A percentile compares a stretch with the other conserved stretches of the same genome.
These are phyloP conservation scores for Hebeloma cylindrosporum DNA, from an alignment of 768 basidiomycete species.

Conservation along the genomic window DNA sequence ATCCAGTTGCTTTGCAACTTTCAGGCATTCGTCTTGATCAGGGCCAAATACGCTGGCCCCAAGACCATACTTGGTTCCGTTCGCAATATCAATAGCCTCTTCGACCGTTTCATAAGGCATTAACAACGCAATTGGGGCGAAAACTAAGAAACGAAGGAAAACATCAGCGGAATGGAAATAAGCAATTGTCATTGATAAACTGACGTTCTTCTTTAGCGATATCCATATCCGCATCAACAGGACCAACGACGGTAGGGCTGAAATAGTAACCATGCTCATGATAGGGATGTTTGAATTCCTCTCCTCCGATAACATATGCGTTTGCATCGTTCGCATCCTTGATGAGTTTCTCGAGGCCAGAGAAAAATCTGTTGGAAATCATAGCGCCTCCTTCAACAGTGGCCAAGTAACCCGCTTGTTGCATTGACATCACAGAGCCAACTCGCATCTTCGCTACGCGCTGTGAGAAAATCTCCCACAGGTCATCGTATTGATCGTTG, in stretches of 20 bases:
- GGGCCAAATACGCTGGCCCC: constrained; percentile 95
- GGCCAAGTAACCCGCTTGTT: constrained; percentile 65
- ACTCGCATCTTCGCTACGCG: constrained; percentile 69
- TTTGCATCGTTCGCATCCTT: constrained; percentile 67
- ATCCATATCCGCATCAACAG: constrained; percentile 66
- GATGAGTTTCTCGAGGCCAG: constrained; percentile 66
- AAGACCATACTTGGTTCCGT: constrained; percentile 84
- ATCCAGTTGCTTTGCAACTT: constrained; percentile 79
- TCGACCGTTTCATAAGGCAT: constrained; percentile 83
- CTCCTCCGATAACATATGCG: constrained; percentile 66
- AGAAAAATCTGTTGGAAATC: constrained; percentile 75
- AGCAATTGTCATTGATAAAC: no score
- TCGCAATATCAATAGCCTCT: constrained; percentile 86
- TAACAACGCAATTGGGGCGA: constrained; percentile 88
- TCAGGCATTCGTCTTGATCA: constrained; percentile 71
- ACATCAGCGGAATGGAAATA: not conserved
- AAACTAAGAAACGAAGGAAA: constrained; percentile 52
- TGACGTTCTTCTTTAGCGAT: constrained; percentile 80
- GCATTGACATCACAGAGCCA: constrained; percentile 69
- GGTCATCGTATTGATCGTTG: constrained; percentile 68
- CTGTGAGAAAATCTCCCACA: constrained; percentile 64
- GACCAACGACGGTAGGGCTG: constrained; percentile 81
- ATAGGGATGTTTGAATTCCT: constrained; percentile 61
- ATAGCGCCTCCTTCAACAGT: constrained; percentile 87
- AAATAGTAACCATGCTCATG: constrained; percentile 81